Conservation (phyloP, 331 rosid genomes). For the Malus hybrid region DNA sequence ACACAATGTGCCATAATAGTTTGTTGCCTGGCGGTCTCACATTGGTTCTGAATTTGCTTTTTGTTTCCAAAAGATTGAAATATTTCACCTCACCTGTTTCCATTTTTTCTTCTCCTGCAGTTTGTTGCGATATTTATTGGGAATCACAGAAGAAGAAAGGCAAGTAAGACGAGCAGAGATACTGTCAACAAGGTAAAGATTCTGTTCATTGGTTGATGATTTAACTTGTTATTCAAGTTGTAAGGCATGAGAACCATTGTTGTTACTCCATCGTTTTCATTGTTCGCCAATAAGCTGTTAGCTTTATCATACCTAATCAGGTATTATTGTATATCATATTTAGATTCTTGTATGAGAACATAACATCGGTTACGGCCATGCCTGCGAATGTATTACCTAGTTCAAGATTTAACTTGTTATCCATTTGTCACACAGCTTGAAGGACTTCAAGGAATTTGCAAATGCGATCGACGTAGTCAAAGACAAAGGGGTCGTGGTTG, state of each 20-base stretch:
- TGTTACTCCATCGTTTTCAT: neutral
- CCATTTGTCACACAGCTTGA: constrained; percentile 45
- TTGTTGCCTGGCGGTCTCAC: neutral
- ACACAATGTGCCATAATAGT: neutral
- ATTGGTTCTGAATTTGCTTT: neutral
- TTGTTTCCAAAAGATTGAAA: neutral
- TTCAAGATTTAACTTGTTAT: neutral
- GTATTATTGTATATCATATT: neutral
- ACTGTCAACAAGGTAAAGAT: constrained; percentile 70
- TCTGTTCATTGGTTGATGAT: constrained; percentile 12
- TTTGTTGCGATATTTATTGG: constrained; percentile 74
- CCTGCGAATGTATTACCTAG: neutral
- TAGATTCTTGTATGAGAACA: neutral
- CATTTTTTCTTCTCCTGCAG: constrained; percentile 27
- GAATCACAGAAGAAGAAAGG: constrained; percentile 92
- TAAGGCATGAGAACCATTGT: neutral
- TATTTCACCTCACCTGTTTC: neutral
- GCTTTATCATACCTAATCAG: neutral
- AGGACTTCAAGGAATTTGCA: constrained; percentile 74
- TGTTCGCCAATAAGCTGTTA: neutral
- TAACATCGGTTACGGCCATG: neutral
- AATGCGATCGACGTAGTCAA: constrained; percentile 66
- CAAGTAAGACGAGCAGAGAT: constrained; percentile 82
- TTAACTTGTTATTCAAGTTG: neutral
- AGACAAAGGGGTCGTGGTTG: constrained; percentile 80